phyloP scores from a whole-genome alignment of 2,329 filamentous ascomycete species.

The Venturia oleaginea region DNA sequence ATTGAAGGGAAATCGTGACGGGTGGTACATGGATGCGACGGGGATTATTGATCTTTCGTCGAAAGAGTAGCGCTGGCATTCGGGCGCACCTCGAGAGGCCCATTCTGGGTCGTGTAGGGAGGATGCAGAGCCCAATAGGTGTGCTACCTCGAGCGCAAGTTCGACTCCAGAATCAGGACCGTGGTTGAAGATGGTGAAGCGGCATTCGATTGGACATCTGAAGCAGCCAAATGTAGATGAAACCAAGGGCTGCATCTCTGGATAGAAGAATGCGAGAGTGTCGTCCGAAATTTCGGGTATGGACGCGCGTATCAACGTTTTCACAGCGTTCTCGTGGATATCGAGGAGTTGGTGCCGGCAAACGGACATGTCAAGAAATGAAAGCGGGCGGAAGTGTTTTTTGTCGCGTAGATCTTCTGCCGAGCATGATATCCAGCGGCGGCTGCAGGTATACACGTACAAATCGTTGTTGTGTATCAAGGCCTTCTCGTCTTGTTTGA shows the following conservation, averaged over 20 bases:
- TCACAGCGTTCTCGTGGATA: background rate
- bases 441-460: background rate
- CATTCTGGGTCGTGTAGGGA: background rate
- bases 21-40: background rate
- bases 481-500: background rate
- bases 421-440: background rate
- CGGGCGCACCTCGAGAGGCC: background rate
- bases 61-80: background rate
- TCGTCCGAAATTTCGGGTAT: background rate
- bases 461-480: background rate
- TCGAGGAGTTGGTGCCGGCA: conserved; percentile 1
- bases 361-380: background rate
- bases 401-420: background rate
- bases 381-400: background rate
- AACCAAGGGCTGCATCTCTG: background rate
- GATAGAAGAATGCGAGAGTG: background rate
- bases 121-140: background rate
- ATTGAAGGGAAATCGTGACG: background rate
- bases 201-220: background rate
- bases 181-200: background rate
- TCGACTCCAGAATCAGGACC: background rate
- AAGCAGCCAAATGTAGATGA: background rate
- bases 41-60: background rate
- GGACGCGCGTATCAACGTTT: background rate
- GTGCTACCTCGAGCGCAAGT: background rate